Evolutionary conservation across 139 green algal species (phyloP).

Genomic region (Picochlorum sp.): DNA sequence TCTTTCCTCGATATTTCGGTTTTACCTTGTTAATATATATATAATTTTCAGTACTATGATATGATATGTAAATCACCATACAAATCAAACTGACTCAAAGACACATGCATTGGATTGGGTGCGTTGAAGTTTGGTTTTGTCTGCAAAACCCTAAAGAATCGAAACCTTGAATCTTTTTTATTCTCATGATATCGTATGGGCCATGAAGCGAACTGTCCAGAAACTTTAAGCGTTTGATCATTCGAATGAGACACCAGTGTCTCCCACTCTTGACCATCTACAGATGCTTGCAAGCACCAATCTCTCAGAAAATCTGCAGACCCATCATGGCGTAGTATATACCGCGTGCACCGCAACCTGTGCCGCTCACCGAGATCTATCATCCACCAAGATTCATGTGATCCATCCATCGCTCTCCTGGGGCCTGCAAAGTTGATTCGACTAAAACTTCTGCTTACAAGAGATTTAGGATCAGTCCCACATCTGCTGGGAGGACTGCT

Average conservation of each 20-base stretch:
- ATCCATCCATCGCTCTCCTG: constrained; percentile 12
- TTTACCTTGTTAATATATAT: background rate
- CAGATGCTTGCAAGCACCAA: constrained; percentile 79
- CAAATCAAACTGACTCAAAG: constrained; percentile 66
- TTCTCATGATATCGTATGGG: constrained; percentile 52
- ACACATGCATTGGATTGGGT: constrained; percentile 37
- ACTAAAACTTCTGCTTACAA: constrained; percentile 48
- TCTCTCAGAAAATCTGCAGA: constrained; percentile 56
- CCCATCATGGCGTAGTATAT: constrained; percentile 74
- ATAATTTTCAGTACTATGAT: background rate
- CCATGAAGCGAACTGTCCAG: constrained; percentile 74
- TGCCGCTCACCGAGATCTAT: constrained; percentile 62
- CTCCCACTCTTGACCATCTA: constrained; percentile 51
- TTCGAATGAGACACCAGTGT: constrained; percentile 51
- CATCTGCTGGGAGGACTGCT: constrained; percentile 46
- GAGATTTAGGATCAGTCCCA: constrained; percentile 53
- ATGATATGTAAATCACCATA: constrained; percentile 56
- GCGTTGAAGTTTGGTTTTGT: constrained; percentile 28
- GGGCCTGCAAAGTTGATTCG: constrained; percentile 60
- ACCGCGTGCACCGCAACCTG: constrained; percentile 65
- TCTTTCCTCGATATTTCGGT: constrained; percentile 51
- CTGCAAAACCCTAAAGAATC: constrained; percentile 64
- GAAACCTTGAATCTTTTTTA: constrained; percentile 35
- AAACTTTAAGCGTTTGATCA: constrained; percentile 53
- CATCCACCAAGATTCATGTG: constrained; percentile 55